Conservation (phyloP, 768 basidiomycete genomes). For the Lactifluus subvellereus region DNA sequence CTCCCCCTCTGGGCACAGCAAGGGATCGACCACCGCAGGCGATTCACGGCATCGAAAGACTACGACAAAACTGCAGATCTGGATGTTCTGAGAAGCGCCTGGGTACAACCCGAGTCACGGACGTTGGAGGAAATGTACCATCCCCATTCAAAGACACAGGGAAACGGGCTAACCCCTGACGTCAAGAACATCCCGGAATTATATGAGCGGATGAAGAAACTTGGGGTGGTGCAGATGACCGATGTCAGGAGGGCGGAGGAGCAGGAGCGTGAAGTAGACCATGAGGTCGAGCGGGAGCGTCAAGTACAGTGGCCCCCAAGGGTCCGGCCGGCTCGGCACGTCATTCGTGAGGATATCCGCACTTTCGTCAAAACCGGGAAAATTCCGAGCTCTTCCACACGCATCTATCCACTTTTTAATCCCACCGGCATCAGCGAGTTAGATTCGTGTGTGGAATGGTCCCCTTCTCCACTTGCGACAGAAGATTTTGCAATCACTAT, state of each 20-base stretch:
- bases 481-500: too few species aligned
- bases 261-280: conserved; percentile 21
- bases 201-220: too few species aligned
- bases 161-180: not conserved
- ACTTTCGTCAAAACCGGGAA: conserved; percentile 9
- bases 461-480: too few species aligned
- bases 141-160: not conserved
- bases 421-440: too few species aligned
- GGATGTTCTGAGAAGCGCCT: not conserved
- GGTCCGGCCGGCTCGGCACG: not conserved
- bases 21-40: conserved; percentile 4
- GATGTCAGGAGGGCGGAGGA: conserved; percentile 16
- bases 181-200: not conserved
- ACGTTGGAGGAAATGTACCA: too few species aligned
- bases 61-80: not conserved
- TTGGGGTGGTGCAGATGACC: too few species aligned
- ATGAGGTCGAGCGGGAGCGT: conserved; percentile 17
- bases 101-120: too few species aligned
- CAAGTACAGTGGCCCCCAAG: conserved; percentile 12
- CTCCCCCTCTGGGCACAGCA: not conserved
- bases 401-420: not conserved
- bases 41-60: not conserved
- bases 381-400: not conserved
- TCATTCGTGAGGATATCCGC: not conserved
- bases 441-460: not conserved